These are phyloP conservation scores for Starmerella stellata DNA, from an alignment of 805 yeast species.

Conservation along the genomic window DNA sequence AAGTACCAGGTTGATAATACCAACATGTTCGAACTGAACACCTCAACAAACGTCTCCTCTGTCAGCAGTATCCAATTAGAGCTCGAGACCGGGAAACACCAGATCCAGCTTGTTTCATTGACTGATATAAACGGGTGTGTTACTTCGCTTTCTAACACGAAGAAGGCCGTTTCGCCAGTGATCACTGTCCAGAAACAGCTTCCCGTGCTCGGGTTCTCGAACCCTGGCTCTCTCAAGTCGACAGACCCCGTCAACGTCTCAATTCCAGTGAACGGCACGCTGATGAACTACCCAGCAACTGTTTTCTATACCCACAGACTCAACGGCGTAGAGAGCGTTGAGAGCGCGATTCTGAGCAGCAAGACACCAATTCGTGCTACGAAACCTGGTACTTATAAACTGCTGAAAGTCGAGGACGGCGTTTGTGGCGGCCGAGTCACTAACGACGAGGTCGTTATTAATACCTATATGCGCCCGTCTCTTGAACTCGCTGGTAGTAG, in stretches of 20 bases:
- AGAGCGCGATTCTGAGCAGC: not conserved
- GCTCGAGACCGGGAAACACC: conserved; percentile 49
- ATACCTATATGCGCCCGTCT: conserved; percentile 32
- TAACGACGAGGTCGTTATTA: conserved; percentile 25
- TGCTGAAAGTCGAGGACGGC: conserved; percentile 32
- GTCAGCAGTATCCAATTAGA: conserved; percentile 4
- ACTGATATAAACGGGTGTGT: conserved; percentile 64
- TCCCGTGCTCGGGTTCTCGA: conserved; percentile 38
- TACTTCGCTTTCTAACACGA: conserved; percentile 36
- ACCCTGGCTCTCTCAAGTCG: conserved; percentile 22
- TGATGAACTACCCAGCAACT: conserved; percentile 9
- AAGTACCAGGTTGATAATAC: conserved; percentile 37
- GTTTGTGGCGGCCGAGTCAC: conserved; percentile 33
- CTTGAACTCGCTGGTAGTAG: conserved; percentile 24
- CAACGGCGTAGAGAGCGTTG: not conserved
- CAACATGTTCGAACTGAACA: not conserved
- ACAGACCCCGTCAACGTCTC: conserved; percentile 25
- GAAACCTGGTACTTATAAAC: conserved; percentile 32
- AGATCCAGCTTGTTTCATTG: conserved; percentile 42
- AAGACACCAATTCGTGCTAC: conserved; percentile 21
- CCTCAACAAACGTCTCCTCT: conserved; percentile 25
- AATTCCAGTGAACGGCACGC: conserved; percentile 1
- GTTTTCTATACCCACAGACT: conserved; percentile 6
- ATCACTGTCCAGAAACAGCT: conserved; percentile 53
- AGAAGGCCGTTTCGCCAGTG: conserved; percentile 35